Conservation (phyloP, 306 rosid species). For the Senna siamea region DNA sequence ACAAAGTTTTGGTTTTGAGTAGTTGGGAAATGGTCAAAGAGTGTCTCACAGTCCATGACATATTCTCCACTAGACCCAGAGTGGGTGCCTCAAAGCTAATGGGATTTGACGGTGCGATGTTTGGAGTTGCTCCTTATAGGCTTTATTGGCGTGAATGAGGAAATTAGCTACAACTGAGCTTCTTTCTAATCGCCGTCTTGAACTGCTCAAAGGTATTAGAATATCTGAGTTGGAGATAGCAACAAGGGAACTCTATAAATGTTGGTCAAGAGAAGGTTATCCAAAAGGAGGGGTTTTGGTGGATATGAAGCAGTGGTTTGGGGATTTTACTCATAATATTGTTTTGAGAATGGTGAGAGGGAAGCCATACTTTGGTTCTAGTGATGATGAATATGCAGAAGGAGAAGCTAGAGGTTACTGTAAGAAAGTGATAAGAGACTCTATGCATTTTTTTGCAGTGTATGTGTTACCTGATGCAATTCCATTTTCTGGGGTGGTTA, state of each 20-base stretch:
- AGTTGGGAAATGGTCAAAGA: constrained; percentile 44
- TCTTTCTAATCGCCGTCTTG: constrained; percentile 46
- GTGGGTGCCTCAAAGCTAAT: constrained; percentile 43
- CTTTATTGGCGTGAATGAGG: constrained; percentile 51
- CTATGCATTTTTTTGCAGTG: constrained; percentile 43
- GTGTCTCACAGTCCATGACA: constrained; percentile 49
- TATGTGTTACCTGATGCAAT: constrained; percentile 53
- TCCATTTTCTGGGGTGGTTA: constrained; percentile 51
- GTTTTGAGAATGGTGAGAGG: constrained; percentile 54
- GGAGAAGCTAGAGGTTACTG: constrained; percentile 36
- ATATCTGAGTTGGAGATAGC: constrained; percentile 38
- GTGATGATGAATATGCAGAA: constrained; percentile 39
- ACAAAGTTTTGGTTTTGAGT: constrained; percentile 43
- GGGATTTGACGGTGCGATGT: constrained; percentile 45
- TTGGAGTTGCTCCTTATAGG: constrained; percentile 41
- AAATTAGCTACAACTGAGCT: constrained; percentile 38
- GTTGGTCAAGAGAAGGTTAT: constrained; percentile 39
- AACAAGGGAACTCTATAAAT: constrained; percentile 29
- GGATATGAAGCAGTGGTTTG: constrained; percentile 62
- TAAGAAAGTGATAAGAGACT: constrained; percentile 48
- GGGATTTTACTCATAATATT: constrained; percentile 47
- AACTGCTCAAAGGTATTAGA: constrained; percentile 43
- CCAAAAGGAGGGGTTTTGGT: constrained; percentile 45
- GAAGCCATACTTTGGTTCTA: constrained; percentile 38
- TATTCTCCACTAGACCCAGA: constrained; percentile 42